A percentile compares a stretch with the other conserved stretches of the same genome.
Evolutionary conservation across 805 yeast genomes (phyloP).

Genomic region (Hanseniaspora meyeri): DNA sequence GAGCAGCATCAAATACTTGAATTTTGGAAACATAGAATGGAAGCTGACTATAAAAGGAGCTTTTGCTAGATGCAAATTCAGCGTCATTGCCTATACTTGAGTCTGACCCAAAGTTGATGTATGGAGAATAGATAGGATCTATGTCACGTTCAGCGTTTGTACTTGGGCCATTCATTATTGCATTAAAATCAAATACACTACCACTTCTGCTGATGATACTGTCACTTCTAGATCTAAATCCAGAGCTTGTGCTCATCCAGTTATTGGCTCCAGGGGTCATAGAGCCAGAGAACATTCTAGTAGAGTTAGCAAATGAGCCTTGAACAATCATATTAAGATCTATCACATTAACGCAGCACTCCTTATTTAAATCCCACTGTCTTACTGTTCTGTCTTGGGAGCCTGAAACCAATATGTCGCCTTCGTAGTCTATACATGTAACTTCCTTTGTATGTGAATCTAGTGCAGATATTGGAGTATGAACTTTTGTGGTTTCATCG

Average conservation of each 20-base stretch:
- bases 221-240: conserved; percentile 13
- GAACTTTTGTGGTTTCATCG: neutral
- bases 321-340: conserved; percentile 37
- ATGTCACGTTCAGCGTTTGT: neutral
- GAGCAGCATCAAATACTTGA: conserved; percentile 62
- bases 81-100: neutral
- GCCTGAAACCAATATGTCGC: conserved; percentile 48
- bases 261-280: conserved; percentile 1
- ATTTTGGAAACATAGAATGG: conserved; percentile 48
- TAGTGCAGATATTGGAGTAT: conserved; percentile 27
- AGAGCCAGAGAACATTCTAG: neutral
- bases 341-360: conserved; percentile 56
- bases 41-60: neutral
- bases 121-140: neutral
- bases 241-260: neutral
- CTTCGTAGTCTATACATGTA: conserved; percentile 47
- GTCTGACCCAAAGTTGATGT: neutral
- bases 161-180: conserved; percentile 10
- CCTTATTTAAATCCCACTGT: conserved; percentile 61
- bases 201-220: conserved; percentile 12
- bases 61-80: neutral
- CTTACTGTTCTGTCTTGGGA: conserved; percentile 60
- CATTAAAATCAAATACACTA: conserved; percentile 11
- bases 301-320: neutral
- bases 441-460: conserved; percentile 58